phyloP scores from a whole-genome alignment of 1,139 yeast genomes.

The Saccharomycopsis hybrid region DNA sequence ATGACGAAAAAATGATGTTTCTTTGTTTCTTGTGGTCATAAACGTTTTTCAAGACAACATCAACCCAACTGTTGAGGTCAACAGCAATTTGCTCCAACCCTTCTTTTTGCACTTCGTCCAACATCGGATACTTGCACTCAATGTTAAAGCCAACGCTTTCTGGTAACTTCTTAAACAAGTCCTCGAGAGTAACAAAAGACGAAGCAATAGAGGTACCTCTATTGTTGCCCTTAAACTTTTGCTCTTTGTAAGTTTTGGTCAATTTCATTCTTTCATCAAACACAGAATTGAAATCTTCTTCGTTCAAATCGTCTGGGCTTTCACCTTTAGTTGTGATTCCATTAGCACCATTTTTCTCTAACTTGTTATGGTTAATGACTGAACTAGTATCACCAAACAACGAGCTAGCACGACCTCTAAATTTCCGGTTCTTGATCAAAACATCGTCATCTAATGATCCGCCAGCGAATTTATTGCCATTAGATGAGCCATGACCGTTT shows the following conservation, averaged over 20 bases:
- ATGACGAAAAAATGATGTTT: slow-evolving; percentile 85
- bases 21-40: slow-evolving; percentile 76
- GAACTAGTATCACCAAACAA: slow-evolving; percentile 4
- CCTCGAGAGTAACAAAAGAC: slow-evolving; percentile 82
- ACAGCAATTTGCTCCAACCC: slow-evolving; percentile 82
- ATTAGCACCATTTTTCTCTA: not conserved
- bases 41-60: slow-evolving; percentile 72
- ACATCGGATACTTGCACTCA: slow-evolving; percentile 93
- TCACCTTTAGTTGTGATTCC: not conserved
- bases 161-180: slow-evolving; percentile 77
- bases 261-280: slow-evolving; percentile 68
- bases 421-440: slow-evolving; percentile 20
- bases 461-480: slow-evolving; percentile 4
- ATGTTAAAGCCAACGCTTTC: slow-evolving; percentile 85
- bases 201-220: slow-evolving; percentile 90
- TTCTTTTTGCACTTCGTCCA: slow-evolving; percentile 85
- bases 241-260: slow-evolving; percentile 79
- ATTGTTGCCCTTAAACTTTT: slow-evolving; percentile 86
- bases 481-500: not conserved
- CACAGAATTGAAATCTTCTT: slow-evolving; percentile 28
- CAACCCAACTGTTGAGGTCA: slow-evolving; percentile 83
- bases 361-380: not conserved
- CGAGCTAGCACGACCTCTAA: slow-evolving; percentile 4
- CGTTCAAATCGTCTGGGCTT: slow-evolving; percentile 11
- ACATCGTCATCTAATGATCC: slow-evolving; percentile 29